Percentiles rank a stretch among this genome's conserved stretches.
Evolutionary conservation across 2,329 filamentous ascomycete species (phyloP).

Genomic region (Aspergillus alliaceus): DNA sequence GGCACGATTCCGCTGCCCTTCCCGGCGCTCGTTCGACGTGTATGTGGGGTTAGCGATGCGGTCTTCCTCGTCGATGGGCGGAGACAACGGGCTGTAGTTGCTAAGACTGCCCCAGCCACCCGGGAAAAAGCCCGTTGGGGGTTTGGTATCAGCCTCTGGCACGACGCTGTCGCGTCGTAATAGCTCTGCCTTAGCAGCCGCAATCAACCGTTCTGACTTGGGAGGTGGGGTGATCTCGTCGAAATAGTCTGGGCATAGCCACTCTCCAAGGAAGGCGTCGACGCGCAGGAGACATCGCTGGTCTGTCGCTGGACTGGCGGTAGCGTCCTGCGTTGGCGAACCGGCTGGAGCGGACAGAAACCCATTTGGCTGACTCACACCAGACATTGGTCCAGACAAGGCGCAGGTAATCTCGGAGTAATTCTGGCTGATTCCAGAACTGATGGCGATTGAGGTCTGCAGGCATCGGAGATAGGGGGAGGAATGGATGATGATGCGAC

Average conservation of each 20-base stretch:
- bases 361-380: background rate
- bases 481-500: slow-evolving; percentile 81
- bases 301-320: slow-evolving; percentile 6
- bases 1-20: slow-evolving; percentile 46
- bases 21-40: background rate
- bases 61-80: slow-evolving; percentile 23
- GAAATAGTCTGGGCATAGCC: slow-evolving; percentile 91
- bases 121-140: slow-evolving; percentile 51
- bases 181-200: slow-evolving; percentile 82
- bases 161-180: slow-evolving; percentile 67
- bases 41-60: slow-evolving; percentile 17
- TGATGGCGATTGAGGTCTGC: slow-evolving; percentile 86
- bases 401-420: slow-evolving; percentile 19
- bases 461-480: slow-evolving; percentile 94
- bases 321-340: background rate
- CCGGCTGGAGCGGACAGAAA: background rate
- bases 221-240: slow-evolving; percentile 89
- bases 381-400: background rate
- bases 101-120: slow-evolving; percentile 54
- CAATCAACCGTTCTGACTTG: slow-evolving; percentile 80
- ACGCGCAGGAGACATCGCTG: slow-evolving; percentile 61
- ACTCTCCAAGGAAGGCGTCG: slow-evolving; percentile 92
- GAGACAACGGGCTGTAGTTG: slow-evolving; percentile 11
- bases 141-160: slow-evolving; percentile 34
- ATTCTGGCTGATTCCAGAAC: slow-evolving; percentile 69